These are phyloP conservation scores for Candida coleopterorum DNA, from an alignment of 805 yeast genomes.

Conservation along the genomic window DNA sequence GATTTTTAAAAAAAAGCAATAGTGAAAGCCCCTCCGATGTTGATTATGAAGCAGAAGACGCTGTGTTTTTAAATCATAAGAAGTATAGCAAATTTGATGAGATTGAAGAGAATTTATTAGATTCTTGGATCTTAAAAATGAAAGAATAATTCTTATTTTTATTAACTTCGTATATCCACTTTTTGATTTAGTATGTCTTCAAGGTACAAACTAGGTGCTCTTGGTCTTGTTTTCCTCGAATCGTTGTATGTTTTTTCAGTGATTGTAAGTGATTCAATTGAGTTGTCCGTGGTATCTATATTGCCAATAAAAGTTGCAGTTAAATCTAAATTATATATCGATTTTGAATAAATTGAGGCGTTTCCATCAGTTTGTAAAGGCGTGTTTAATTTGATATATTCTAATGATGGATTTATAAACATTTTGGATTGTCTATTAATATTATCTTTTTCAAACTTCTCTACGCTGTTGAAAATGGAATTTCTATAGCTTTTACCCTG, in stretches of 20 bases:
- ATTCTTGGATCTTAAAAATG: slow-evolving; percentile 29
- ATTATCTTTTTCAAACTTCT: not conserved
- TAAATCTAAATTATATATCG: not conserved
- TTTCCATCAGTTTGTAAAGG: not conserved
- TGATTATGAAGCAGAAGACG: slow-evolving; percentile 1
- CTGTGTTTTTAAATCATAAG: too few relatives aligned
- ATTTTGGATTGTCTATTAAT: not conserved
- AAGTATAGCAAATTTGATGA: slow-evolving; percentile 26
- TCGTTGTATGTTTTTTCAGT: too few relatives aligned
- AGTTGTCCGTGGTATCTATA: not conserved
- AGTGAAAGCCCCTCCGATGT: too few relatives aligned
- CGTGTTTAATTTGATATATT: not conserved
- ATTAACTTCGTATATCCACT: too few relatives aligned
- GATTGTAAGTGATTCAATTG: too few relatives aligned
- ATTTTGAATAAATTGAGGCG: not conserved
- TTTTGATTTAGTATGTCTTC: slow-evolving; percentile 1
- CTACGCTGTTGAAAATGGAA: not conserved
- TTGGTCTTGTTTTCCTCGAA: not conserved
- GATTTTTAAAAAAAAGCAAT: too few relatives aligned
- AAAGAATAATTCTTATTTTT: not conserved
- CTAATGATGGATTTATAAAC: slow-evolving; percentile 5
- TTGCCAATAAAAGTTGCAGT: not conserved
- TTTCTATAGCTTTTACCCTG: not conserved
- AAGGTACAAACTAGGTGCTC: slow-evolving; percentile 1
- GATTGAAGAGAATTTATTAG: slow-evolving; percentile 35